Conservation (phyloP, 2,329 filamentous ascomycete species). For the Microdochium bolleyi region DNA sequence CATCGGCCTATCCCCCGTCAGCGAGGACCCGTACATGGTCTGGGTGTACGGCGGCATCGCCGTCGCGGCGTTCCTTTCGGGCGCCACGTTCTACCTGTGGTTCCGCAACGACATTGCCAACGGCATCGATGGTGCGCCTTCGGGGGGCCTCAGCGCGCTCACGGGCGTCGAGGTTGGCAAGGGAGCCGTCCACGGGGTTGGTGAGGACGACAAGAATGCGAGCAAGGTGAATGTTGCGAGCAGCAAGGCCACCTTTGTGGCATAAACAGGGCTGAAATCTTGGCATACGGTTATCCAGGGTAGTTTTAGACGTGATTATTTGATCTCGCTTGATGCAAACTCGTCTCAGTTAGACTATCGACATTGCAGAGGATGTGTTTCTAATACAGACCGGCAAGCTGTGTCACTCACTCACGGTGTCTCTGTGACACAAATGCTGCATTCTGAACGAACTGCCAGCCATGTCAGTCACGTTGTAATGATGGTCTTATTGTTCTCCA, state of each 20-base stretch:
- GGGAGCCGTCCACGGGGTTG: neutral
- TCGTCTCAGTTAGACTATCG: too few species aligned
- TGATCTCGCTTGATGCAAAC: too few species aligned
- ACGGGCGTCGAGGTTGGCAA: neutral
- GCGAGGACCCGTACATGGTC: conserved; percentile 55
- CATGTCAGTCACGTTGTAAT: too few species aligned
- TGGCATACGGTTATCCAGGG: too few species aligned
- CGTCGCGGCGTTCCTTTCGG: conserved; percentile 35
- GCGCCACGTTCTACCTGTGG: conserved; percentile 41
- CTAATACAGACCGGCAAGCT: too few species aligned
- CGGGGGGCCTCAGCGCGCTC: neutral
- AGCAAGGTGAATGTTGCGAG: neutral
- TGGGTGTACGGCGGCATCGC: conserved; percentile 60
- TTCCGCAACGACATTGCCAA: neutral
- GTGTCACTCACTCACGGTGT: too few species aligned
- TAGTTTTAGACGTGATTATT: too few species aligned
- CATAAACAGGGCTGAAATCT: neutral
- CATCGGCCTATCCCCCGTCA: conserved; percentile 49
- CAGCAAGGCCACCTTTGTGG: neutral
- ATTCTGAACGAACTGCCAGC: too few species aligned
- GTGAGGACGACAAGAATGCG: neutral
- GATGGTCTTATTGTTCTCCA: too few species aligned
- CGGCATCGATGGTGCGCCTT: neutral
- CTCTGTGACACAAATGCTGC: too few species aligned
- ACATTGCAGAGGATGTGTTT: too few species aligned